phyloP scores from a whole-genome alignment of 2,329 filamentous ascomycete species.

The Niveomyces coronatus region DNA sequence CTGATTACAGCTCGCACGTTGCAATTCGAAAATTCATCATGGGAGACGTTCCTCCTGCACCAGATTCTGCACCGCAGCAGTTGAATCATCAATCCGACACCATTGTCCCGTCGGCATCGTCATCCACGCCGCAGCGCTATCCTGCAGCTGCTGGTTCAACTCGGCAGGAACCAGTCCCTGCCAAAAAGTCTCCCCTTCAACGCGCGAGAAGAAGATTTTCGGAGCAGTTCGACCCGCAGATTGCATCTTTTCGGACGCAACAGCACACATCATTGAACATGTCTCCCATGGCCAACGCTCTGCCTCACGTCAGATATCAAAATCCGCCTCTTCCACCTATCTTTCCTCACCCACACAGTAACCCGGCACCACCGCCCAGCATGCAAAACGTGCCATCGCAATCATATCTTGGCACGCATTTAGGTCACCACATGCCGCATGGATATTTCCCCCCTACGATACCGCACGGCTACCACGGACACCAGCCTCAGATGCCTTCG shows the following conservation, averaged over 20 bases:
- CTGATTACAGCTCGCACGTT: too few relatives aligned
- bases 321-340: constrained; percentile 24
- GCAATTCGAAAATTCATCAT: background rate
- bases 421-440: constrained; percentile 12
- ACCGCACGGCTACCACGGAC: constrained; percentile 30
- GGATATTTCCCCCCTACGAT: too few relatives aligned
- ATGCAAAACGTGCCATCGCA: constrained; percentile 23
- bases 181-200: background rate
- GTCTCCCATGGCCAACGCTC: constrained; percentile 26
- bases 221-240: constrained; percentile 27
- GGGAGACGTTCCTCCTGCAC: constrained; percentile 6
- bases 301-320: constrained; percentile 23
- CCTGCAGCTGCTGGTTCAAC: background rate
- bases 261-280: constrained; percentile 28
- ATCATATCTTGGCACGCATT: constrained; percentile 21
- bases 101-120: background rate
- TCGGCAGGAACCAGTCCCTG: background rate
- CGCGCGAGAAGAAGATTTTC: constrained; percentile 24
- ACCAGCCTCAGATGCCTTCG: constrained; percentile 27
- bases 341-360: constrained; percentile 17
- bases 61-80: background rate
- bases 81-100: background rate
- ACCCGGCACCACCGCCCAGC: constrained; percentile 21
- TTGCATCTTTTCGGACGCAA: constrained; percentile 9
- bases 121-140: too few relatives aligned